These are phyloP conservation scores for Sclerotinia borealis DNA, from an alignment of 2,329 filamentous ascomycete species.

Conservation along the genomic window DNA sequence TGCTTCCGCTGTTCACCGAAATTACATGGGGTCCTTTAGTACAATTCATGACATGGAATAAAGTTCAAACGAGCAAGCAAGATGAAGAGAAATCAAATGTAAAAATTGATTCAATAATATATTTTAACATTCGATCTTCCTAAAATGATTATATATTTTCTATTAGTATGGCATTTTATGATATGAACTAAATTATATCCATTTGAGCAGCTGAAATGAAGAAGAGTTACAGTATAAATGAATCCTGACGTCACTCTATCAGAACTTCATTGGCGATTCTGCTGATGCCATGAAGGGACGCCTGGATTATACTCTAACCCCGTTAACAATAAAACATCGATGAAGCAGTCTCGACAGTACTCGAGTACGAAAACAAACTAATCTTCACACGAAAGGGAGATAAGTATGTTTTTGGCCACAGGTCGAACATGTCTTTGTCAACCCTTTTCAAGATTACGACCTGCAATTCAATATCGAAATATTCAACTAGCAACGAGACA, in stretches of 20 bases:
- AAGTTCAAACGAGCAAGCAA: not conserved
- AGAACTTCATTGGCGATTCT: slow-evolving; percentile 1
- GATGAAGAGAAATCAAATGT: not conserved
- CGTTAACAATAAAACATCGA: slow-evolving; percentile 11
- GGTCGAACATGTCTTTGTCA: slow-evolving; percentile 41
- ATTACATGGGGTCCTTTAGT: not conserved
- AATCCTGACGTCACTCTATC: slow-evolving; percentile 8
- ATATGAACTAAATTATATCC: not conserved
- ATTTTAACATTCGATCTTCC: not conserved
- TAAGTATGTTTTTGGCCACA: slow-evolving; percentile 41
- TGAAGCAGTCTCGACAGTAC: slow-evolving; percentile 28
- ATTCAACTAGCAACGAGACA: slow-evolving; percentile 15
- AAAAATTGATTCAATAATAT: not conserved
- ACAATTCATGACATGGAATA: slow-evolving; percentile 2
- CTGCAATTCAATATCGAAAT: slow-evolving; percentile 23
- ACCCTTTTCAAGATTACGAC: slow-evolving; percentile 30
- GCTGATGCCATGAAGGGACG: not conserved
- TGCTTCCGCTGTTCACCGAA: not conserved
- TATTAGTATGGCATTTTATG: not conserved
- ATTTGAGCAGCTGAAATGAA: not conserved
- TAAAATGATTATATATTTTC: not conserved
- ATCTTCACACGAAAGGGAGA: slow-evolving; percentile 25
- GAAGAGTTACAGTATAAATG: not conserved
- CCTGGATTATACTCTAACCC: not conserved
- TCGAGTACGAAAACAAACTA: not conserved